Evolutionary conservation across 2,329 filamentous ascomycete genomes (phyloP).

Genomic region (Gremmenia infestans): DNA sequence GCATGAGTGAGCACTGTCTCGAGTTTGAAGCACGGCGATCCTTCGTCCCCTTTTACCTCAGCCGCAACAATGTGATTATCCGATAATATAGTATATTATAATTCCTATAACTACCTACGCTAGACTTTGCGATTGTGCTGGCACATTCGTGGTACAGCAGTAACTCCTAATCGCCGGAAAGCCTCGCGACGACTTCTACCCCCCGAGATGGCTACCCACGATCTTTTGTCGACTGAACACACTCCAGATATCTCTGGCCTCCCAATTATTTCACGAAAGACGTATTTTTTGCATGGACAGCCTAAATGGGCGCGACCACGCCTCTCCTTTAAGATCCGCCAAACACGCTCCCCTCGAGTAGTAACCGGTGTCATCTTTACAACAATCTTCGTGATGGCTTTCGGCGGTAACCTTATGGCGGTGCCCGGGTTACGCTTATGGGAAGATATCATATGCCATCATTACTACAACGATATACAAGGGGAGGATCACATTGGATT

Average conservation of each 20-base stretch:
- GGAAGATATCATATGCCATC: conserved; percentile 38
- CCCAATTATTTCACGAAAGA: too few relatives aligned
- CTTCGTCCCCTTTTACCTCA: too few relatives aligned
- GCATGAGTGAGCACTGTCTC: too few relatives aligned
- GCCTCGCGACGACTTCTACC: background rate
- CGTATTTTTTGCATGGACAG: background rate
- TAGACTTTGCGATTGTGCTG: background rate
- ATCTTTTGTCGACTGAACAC: background rate
- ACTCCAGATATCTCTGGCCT: background rate
- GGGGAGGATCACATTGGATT: conserved; percentile 21
- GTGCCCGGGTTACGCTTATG: conserved; percentile 34
- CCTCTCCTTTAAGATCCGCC: background rate
- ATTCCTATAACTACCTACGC: background rate
- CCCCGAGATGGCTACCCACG: background rate
- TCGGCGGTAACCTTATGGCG: conserved; percentile 28
- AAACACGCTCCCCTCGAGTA: conserved; percentile 24
- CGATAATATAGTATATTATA: background rate
- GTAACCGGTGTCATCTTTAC: conserved; percentile 31
- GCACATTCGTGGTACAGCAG: background rate
- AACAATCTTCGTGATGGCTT: conserved; percentile 29
- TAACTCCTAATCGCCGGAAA: background rate
- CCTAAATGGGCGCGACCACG: background rate
- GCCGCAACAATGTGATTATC: too few relatives aligned
- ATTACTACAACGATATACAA: conserved; percentile 30
- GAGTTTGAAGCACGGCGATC: too few relatives aligned